These are phyloP conservation scores for Nothomitra cinnamomea DNA, from an alignment of 2,329 filamentous ascomycete genomes.

Conservation along the genomic window DNA sequence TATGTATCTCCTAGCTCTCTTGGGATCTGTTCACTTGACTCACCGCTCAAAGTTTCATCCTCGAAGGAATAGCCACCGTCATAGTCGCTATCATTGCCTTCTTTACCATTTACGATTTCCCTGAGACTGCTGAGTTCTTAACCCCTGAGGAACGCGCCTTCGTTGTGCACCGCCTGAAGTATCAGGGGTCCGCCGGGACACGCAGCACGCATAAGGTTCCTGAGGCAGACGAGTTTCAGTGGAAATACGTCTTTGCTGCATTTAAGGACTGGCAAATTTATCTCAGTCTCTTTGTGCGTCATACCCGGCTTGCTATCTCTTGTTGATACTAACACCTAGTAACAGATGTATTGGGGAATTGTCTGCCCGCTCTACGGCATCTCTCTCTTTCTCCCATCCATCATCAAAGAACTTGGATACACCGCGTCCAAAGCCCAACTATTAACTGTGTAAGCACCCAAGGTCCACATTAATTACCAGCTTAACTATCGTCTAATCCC, in stretches of 20 bases:
- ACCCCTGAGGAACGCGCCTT: slow-evolving; percentile 27
- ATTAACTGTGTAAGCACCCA: slow-evolving; percentile 13
- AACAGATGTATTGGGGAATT: slow-evolving; percentile 67
- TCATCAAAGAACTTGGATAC: slow-evolving; percentile 35
- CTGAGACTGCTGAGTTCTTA: slow-evolving; percentile 40
- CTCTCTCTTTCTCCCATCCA: slow-evolving; percentile 26
- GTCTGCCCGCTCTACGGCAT: slow-evolving; percentile 49
- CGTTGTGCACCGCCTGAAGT: slow-evolving; percentile 17
- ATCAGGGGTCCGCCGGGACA: slow-evolving; percentile 12
- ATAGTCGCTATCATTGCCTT: slow-evolving; percentile 32
- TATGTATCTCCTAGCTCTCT: slow-evolving; percentile 7
- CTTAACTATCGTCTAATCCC: too few relatives aligned
- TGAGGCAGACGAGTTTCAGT: slow-evolving; percentile 8
- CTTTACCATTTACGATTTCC: slow-evolving; percentile 51
- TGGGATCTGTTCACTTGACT: neutral
- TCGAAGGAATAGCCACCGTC: slow-evolving; percentile 33
- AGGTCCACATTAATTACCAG: too few relatives aligned
- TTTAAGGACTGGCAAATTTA: slow-evolving; percentile 25
- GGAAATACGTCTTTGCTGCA: slow-evolving; percentile 27
- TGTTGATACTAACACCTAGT: slow-evolving; percentile 28
- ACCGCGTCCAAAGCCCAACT: slow-evolving; percentile 32
- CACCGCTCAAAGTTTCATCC: slow-evolving; percentile 29
- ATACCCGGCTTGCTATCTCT: slow-evolving; percentile 14
- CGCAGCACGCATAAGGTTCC: slow-evolving; percentile 7
- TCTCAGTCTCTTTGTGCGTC: slow-evolving; percentile 12